A percentile compares a stretch with the other conserved stretches of the same genome.
Conservation (phyloP, 345 rosid species). For the Bretschneidera sinensis region DNA sequence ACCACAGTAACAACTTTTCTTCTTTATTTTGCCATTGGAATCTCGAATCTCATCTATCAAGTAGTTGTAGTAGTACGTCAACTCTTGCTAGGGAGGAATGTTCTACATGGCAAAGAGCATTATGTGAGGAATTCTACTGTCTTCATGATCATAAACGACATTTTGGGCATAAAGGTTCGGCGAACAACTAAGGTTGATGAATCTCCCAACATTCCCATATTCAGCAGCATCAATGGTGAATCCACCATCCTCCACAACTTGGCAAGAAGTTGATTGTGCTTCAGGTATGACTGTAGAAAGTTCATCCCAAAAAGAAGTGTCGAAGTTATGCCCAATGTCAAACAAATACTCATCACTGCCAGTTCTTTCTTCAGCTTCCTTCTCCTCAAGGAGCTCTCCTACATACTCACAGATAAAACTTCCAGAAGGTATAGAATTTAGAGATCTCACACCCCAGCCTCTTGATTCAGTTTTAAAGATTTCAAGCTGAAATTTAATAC, state of each 20-base stretch:
- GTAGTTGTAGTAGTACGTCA: slow-evolving; percentile 80
- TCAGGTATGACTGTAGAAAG: slow-evolving; percentile 46
- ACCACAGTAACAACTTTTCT: slow-evolving; percentile 72
- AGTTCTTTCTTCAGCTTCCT: slow-evolving; percentile 58
- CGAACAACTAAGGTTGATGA: slow-evolving; percentile 87
- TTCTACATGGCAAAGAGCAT: slow-evolving; percentile 84
- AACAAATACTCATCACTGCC: slow-evolving; percentile 80
- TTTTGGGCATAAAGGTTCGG: slow-evolving; percentile 91
- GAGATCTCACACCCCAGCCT: slow-evolving; percentile 95
- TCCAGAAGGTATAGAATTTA: slow-evolving; percentile 67
- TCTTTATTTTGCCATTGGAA: slow-evolving; percentile 61
- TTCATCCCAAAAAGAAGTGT: slow-evolving; percentile 38
- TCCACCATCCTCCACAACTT: slow-evolving; percentile 34
- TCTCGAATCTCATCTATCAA: slow-evolving; percentile 55
- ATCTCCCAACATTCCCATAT: slow-evolving; percentile 72
- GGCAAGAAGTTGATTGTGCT: slow-evolving; percentile 22
- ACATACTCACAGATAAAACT: slow-evolving; percentile 85
- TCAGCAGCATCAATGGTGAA: slow-evolving; percentile 84
- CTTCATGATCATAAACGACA: slow-evolving; percentile 73
- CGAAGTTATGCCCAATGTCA: slow-evolving; percentile 59
- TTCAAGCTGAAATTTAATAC: slow-evolving; percentile 72
- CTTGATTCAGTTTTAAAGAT: slow-evolving; percentile 71
- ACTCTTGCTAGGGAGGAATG: slow-evolving; percentile 86
- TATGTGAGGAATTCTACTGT: slow-evolving; percentile 73
- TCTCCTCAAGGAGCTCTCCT: slow-evolving; percentile 78